Base-by-base conservation (phyloP, 805 yeast species). In the Yarrowia sp. region DNA sequence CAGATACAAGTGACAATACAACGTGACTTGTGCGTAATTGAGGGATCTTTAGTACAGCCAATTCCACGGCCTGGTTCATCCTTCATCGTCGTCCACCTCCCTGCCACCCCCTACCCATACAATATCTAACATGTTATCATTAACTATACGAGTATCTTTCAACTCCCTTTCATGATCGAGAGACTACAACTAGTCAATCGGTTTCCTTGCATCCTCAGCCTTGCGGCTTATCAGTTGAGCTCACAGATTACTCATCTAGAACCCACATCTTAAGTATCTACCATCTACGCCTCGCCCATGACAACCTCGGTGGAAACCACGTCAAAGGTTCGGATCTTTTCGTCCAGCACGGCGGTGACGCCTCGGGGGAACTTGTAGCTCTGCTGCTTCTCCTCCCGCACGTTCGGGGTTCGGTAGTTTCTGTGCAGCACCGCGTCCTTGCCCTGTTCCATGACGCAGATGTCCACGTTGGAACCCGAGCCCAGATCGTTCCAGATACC, bases 401-500 rank as follows among this genome's bases (percentile, higher is more conserved):
- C 86, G 76, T 95, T 95, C 66, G 99, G 99, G 62, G 92, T 90
- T 75, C 88, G 81, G 82, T 90, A 90, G 78, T 92, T 92, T 79
- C 99, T 85, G 75, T 83, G 80, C 65, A 93, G 81, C 67, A 82
- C 85, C 10, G 98, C 97, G 22, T 79, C 79, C 72, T 73, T 86
- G 67, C 95, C 97, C 44, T 83, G 79, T 78, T 93, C 98, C 96
- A 95, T 91, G 17, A 95, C 98, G 80, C 98, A 95, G 68, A 95
- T 80, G 75, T 95, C 99, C 38, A 95, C 98, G 74, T 95, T 95
- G 30, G 99, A 95, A 75, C 99, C 99, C 1, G 98, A 93, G 58
- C 99, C 99, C 74, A 93, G 83, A 81, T 95, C 99, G 77, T 95
- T 95, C 97, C 97, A 95, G 72, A 95, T 93, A 83, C 99, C 99